Percentiles rank a stretch among this genome's conserved stretches.
Evolutionary conservation across 148 eudicot genomes (phyloP).

Genomic region (Cornus controversa): DNA sequence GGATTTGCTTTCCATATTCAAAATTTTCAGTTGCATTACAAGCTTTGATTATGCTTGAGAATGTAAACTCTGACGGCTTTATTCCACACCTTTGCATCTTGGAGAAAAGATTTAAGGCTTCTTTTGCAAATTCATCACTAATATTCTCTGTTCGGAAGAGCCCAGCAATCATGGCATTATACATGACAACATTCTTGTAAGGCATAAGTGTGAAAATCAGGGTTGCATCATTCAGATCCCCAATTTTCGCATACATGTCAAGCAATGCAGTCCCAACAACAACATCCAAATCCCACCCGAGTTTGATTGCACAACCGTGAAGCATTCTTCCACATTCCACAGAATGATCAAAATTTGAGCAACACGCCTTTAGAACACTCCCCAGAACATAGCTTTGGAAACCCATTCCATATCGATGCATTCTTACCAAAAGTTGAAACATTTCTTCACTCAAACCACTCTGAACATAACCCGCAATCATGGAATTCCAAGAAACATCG

Average conservation of each 20-base stretch:
- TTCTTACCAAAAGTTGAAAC: conserved; percentile 18
- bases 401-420: conserved; percentile 19
- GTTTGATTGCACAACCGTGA: conserved; percentile 21
- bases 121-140: conserved; percentile 2
- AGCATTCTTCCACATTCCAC: conserved; percentile 16
- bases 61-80: conserved; percentile 22
- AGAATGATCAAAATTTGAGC: conserved; percentile 4
- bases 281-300: conserved; percentile 27
- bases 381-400: conserved; percentile 25
- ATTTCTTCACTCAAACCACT: conserved; percentile 17
- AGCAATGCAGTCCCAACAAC: conserved; percentile 32
- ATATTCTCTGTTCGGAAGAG: conserved; percentile 2
- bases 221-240: conserved; percentile 20
- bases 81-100: conserved; percentile 29
- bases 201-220: conserved; percentile 12
- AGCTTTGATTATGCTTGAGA: conserved; percentile 25
- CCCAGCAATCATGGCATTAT: conserved; percentile 32
- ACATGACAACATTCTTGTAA: conserved; percentile 22
- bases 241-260: conserved; percentile 29
- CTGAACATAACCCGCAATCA: conserved; percentile 25
- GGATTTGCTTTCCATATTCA: conserved; percentile 30
- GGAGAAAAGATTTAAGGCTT: conserved; percentile 20
- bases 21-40: conserved; percentile 18
- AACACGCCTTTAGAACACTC: conserved; percentile 25
- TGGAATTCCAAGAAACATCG: conserved; percentile 26